phyloP scores from a whole-genome alignment of 1,284 basidiomycete genomes.

The Phenoliferia sp. region DNA sequence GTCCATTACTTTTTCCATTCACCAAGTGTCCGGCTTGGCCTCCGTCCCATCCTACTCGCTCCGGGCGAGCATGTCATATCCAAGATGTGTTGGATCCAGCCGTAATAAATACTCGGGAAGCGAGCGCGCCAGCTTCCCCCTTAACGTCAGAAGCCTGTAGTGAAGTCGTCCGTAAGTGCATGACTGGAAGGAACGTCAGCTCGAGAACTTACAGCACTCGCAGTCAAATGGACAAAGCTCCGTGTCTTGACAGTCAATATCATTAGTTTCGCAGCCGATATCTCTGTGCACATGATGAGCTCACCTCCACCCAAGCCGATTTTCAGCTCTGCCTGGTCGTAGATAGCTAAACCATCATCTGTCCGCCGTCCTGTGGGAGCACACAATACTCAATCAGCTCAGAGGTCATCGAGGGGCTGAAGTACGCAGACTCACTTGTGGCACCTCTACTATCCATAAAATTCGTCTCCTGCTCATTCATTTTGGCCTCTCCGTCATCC shows the following conservation, averaged over 20 bases:
- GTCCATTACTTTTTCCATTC: too few relatives aligned
- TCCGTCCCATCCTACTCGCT: too few relatives aligned
- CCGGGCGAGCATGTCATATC: too few relatives aligned
- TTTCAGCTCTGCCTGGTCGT: conserved; percentile 33
- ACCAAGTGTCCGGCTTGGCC: too few relatives aligned
- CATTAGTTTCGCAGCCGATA: too few relatives aligned
- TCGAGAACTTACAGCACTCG: conserved; percentile 28
- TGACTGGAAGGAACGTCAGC: too few relatives aligned
- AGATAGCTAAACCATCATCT: conserved; percentile 37
- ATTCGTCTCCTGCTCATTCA: conserved; percentile 21
- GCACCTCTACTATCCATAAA: conserved; percentile 29
- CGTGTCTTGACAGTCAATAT: conserved; percentile 19
- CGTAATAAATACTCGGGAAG: not conserved
- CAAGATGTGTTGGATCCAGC: too few relatives aligned
- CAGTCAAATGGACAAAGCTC: conserved; percentile 36
- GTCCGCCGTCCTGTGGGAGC: conserved; percentile 30
- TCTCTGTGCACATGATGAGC: not conserved
- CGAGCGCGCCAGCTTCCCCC: not conserved
- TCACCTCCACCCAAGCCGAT: conserved; percentile 33
- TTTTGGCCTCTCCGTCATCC: not conserved
- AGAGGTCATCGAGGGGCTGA: not conserved
- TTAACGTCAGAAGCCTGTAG: conserved; percentile 4
- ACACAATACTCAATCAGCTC: not conserved
- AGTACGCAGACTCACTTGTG: conserved; percentile 2
- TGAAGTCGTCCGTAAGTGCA: not conserved